phyloP scores from a whole-genome alignment of 176 grass and related monocot genomes.

The Puccinellia tenuiflora region DNA sequence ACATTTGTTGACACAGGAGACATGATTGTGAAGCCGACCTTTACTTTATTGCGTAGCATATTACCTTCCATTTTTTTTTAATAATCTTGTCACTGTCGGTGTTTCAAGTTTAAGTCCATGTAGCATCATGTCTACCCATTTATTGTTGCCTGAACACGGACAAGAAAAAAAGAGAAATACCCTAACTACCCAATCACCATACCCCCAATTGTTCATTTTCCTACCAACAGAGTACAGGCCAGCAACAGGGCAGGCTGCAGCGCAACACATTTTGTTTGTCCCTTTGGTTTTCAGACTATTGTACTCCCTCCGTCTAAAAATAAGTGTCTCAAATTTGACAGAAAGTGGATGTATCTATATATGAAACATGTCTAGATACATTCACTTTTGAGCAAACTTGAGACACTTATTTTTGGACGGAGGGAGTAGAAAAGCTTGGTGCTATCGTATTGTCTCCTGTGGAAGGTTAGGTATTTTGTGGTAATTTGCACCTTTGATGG shows the following conservation, averaged over 20 bases:
- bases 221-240: not conserved
- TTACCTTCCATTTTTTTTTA: not conserved
- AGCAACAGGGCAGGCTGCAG: not conserved
- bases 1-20: not conserved
- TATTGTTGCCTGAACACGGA: not conserved
- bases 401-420: too few species aligned
- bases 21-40: not conserved
- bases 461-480: not conserved
- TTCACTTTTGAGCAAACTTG: too few species aligned
- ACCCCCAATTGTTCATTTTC: not conserved
- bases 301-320: too few species aligned
- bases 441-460: not conserved
- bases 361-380: too few species aligned
- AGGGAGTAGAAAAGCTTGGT: not conserved
- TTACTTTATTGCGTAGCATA: not conserved
- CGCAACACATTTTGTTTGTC: not conserved
- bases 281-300: not conserved
- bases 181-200: not conserved
- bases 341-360: too few species aligned
- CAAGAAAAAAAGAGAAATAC: conserved; percentile 1
- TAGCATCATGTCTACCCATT: not conserved
- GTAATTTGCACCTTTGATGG: not conserved
- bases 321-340: too few species aligned
- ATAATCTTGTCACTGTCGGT: too few species aligned
- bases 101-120: conserved; percentile 3